Evolutionary conservation across 2,329 filamentous ascomycete species (phyloP).

Genomic region (Pseudogymnoascus sp.): DNA sequence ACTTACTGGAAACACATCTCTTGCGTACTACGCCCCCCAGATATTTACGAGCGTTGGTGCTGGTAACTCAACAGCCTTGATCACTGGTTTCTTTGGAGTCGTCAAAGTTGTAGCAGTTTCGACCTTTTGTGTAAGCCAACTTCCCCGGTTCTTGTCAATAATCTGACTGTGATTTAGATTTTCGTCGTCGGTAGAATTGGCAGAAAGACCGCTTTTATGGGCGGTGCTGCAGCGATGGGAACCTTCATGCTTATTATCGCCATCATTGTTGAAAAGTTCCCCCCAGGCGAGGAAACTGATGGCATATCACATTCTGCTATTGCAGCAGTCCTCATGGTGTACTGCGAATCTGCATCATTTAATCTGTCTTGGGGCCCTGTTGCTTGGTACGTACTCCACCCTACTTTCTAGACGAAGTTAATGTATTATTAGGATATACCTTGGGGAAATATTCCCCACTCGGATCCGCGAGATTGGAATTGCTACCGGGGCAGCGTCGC

Average conservation of each 20-base stretch:
- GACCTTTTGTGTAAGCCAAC: slow-evolving; percentile 22
- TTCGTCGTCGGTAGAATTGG: slow-evolving; percentile 41
- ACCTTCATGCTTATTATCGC: slow-evolving; percentile 43
- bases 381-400: slow-evolving; percentile 42
- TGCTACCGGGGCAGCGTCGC: slow-evolving; percentile 41
- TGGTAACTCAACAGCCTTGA: slow-evolving; percentile 37
- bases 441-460: slow-evolving; percentile 39
- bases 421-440: slow-evolving; percentile 3
- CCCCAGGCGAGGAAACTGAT: slow-evolving; percentile 28
- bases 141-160: neutral
- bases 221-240: slow-evolving; percentile 40
- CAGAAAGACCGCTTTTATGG: slow-evolving; percentile 37
- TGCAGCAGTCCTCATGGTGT: slow-evolving; percentile 42
- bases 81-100: slow-evolving; percentile 45
- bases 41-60: slow-evolving; percentile 43
- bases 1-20: slow-evolving; percentile 42
- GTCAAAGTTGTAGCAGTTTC: slow-evolving; percentile 39
- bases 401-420: slow-evolving; percentile 11
- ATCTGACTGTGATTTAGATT: slow-evolving; percentile 31
- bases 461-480: slow-evolving; percentile 43
- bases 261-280: slow-evolving; percentile 36
- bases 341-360: slow-evolving; percentile 37
- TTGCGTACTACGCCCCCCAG: slow-evolving; percentile 45
- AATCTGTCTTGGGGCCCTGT: slow-evolving; percentile 44
- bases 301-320: slow-evolving; percentile 26